Percentiles rank a stretch among this genome's conserved stretches.
These are phyloP conservation scores for Albatrellus ellisii DNA, from an alignment of 768 basidiomycete genomes.

Conservation along the genomic window DNA sequence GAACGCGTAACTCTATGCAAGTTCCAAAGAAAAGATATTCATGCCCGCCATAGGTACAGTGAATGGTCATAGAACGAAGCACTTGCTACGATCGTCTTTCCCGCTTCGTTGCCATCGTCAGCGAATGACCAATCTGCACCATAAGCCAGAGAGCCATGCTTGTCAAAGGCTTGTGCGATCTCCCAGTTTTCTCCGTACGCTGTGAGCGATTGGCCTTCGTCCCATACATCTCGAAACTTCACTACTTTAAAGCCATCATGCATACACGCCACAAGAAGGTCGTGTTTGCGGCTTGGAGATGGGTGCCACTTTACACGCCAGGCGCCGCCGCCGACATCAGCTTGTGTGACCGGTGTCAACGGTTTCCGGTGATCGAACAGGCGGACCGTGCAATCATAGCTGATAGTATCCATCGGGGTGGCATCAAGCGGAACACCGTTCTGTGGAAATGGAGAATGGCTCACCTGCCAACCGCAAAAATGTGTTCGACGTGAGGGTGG, in stretches of 20 bases:
- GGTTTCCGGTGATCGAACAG: slow-evolving; percentile 76
- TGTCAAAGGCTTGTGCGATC: slow-evolving; percentile 49
- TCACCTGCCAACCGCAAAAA: slow-evolving; percentile 87
- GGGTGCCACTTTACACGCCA: slow-evolving; percentile 99
- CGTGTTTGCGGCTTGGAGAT: slow-evolving; percentile 40
- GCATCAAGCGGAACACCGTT: not conserved
- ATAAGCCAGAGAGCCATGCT: slow-evolving; percentile 78
- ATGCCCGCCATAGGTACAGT: slow-evolving; percentile 70
- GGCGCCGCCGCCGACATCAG: slow-evolving; percentile 77
- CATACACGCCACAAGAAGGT: slow-evolving; percentile 93
- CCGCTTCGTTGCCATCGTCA: slow-evolving; percentile 16
- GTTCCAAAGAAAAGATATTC: no score
- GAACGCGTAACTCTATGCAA: no score
- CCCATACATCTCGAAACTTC: slow-evolving; percentile 24
- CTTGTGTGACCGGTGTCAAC: slow-evolving; percentile 37
- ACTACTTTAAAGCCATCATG: slow-evolving; percentile 92
- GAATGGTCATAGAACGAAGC: slow-evolving; percentile 95
- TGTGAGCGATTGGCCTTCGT: slow-evolving; percentile 1
- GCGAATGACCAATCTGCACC: slow-evolving; percentile 81
- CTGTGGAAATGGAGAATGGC: slow-evolving; percentile 5
- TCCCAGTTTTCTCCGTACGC: slow-evolving; percentile 17
- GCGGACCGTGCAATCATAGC: slow-evolving; percentile 73
- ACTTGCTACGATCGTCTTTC: slow-evolving; percentile 52
- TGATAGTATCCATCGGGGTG: slow-evolving; percentile 19
- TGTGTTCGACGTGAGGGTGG: slow-evolving; percentile 65